These are phyloP conservation scores for Flaveria trinervia DNA, from an alignment of 129 eudicot genomes.

Conservation along the genomic window DNA sequence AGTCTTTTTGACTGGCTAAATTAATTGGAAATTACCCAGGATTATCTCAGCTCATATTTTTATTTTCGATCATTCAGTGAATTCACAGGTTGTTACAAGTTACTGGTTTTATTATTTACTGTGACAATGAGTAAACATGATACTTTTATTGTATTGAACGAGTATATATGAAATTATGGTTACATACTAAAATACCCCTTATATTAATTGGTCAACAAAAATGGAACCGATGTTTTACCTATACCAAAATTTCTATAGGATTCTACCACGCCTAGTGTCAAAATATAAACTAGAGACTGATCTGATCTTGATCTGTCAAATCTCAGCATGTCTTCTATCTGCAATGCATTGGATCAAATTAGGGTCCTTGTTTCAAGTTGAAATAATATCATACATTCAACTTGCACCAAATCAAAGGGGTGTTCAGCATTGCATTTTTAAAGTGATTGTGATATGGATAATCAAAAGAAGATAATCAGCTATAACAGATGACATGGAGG, in stretches of 20 bases:
- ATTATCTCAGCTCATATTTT: too few species aligned
- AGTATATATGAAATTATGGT: not conserved
- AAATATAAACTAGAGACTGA: conserved; percentile 71
- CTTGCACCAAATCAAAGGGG: too few species aligned
- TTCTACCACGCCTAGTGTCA: conserved; percentile 90
- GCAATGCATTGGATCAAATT: conserved; percentile 20
- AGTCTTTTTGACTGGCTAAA: too few species aligned
- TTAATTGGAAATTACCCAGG: too few species aligned
- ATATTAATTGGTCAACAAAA: not conserved
- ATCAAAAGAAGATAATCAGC: too few species aligned
- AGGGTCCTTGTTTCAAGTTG: conserved; percentile 11
- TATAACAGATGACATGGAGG: too few species aligned
- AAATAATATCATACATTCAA: too few species aligned
- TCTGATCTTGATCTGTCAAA: conserved; percentile 63
- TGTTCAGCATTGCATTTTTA: too few species aligned
- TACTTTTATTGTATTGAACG: not conserved
- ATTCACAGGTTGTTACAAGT: too few species aligned
- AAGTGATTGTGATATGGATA: too few species aligned
- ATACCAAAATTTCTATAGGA: conserved; percentile 82
- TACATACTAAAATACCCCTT: not conserved
- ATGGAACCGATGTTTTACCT: conserved; percentile 40
- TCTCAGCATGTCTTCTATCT: conserved; percentile 79
- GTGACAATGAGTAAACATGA: not conserved
- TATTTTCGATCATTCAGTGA: too few species aligned
- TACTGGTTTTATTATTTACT: too few species aligned